Base-by-base conservation (phyloP, 495 filamentous ascomycete species). In the Hypoxylon rickii region DNA sequence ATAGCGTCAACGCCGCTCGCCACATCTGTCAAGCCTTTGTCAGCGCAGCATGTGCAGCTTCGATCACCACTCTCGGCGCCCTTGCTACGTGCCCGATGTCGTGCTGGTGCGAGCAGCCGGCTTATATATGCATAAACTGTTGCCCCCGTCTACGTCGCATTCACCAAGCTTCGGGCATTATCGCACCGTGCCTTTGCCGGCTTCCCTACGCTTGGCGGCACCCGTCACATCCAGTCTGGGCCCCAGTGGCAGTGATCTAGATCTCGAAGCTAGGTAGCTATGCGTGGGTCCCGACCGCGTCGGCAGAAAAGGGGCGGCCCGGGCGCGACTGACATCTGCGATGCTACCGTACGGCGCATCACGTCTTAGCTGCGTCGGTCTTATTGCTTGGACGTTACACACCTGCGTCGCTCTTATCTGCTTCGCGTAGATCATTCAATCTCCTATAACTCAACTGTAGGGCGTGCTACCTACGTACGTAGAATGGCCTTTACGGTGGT, bases 321-420 rank as follows among this genome's bases (percentile, higher is more conserved):
- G 29, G 22, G 18, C 44, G 16, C 44, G 31, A 36, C 44, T n/a
- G 15, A 36, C 3, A 8, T 1, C 44, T 16, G 11, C 42, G 41
- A 51, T 58, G 47, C 51, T 12, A 58, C 46, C 45, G 18, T 42
- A 19, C 43, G 48, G 52, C 47, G 49, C 37, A 24, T n/a, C n/a
- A n/a, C n/a, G n/a, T n/a, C n/a, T n/a, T n/a, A n/a, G n/a, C n/a
- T n/a, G n/a, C n/a, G n/a, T n/a, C n/a, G n/a, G n/a, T n/a, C 44
- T 26, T 45, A 42, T 51, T 41, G 33, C 42, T 16, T 33, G 42
- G n/a, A 24, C 17, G 51, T 40, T 54, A 54, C 43, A 33, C 43
- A 46, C 12, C 13, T 38, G 32, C 20, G 34, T 31, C 19, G 12
- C 18, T 48, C 40, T 57, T 57, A 57, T 51, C 46, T 34, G 22